These are phyloP conservation scores for Boechera divaricarpa DNA, from an alignment of 345 rosid species.

Conservation along the genomic window DNA sequence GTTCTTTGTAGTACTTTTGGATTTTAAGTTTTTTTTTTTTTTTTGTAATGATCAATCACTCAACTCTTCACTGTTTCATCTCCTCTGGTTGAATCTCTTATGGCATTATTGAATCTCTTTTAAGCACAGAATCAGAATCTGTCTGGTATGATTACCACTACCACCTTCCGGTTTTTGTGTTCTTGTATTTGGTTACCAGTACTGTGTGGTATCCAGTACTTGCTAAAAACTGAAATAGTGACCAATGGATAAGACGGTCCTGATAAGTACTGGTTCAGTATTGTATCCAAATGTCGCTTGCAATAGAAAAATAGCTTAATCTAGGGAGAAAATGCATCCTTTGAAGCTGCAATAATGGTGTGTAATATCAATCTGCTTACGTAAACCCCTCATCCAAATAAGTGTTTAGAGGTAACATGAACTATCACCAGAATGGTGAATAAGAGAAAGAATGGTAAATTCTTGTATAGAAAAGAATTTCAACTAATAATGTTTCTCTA, in stretches of 20 bases:
- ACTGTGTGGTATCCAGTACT: not conserved
- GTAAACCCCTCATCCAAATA: conserved; percentile 62
- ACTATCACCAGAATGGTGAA: not conserved
- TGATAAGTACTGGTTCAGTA: not conserved
- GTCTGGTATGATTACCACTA: not conserved
- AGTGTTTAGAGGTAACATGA: conserved; percentile 59
- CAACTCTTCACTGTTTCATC: conserved; percentile 8
- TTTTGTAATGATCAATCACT: conserved; percentile 2
- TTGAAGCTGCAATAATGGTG: conserved; percentile 69
- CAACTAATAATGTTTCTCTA: conserved; percentile 19
- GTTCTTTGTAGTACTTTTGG: conserved; percentile 27
- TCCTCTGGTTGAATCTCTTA: conserved; percentile 18
- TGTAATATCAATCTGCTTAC: conserved; percentile 65
- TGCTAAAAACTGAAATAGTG: not conserved
- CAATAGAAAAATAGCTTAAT: conserved; percentile 17
- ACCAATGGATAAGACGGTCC: not conserved
- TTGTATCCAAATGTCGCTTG: not conserved
- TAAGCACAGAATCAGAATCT: conserved; percentile 10
- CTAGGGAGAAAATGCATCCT: conserved; percentile 69
- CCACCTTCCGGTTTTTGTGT: not conserved
- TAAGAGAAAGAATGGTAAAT: conserved; percentile 2
- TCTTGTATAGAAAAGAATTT: conserved; percentile 11
- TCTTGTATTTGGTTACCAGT: not conserved
- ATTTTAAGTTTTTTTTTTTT: not conserved
- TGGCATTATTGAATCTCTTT: conserved; percentile 16